phyloP scores from a whole-genome alignment of 116 monocot genomes.

The Posidonia oceanica region DNA sequence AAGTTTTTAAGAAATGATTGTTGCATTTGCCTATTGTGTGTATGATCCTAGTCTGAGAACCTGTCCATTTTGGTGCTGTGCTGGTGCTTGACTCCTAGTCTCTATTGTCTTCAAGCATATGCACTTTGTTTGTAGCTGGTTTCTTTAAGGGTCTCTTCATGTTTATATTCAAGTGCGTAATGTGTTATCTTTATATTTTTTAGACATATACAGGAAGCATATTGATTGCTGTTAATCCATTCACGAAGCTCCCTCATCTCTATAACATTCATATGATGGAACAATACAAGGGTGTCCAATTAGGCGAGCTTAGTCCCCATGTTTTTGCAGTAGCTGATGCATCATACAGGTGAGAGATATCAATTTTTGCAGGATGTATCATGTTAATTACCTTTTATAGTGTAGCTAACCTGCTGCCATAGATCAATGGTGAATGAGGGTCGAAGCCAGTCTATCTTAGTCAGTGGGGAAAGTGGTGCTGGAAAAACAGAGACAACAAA shows the following conservation, averaged over 20 bases:
- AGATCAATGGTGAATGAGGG: constrained; percentile 80
- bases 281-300: constrained; percentile 73
- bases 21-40: no score
- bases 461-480: constrained; percentile 98
- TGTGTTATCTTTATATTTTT: constrained; percentile 9
- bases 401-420: neutral
- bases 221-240: constrained; percentile 95
- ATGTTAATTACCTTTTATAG: neutral
- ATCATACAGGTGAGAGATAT: constrained; percentile 54
- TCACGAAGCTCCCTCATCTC: constrained; percentile 85
- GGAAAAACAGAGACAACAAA: constrained; percentile 99
- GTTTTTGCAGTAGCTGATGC: constrained; percentile 97
- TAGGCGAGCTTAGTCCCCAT: constrained; percentile 95
- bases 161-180: no score
- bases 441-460: constrained; percentile 84
- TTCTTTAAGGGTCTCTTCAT: no score
- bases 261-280: constrained; percentile 97
- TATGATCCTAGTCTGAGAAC: no score
- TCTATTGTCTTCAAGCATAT: no score
- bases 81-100: no score
- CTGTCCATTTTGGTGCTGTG: no score
- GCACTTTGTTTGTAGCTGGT: no score
- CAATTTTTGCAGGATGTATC: neutral
- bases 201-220: constrained; percentile 98
- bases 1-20: no score